Evolutionary conservation across 1,284 basidiomycete genomes (phyloP).

Genomic region (Austropuccinia psidii): DNA sequence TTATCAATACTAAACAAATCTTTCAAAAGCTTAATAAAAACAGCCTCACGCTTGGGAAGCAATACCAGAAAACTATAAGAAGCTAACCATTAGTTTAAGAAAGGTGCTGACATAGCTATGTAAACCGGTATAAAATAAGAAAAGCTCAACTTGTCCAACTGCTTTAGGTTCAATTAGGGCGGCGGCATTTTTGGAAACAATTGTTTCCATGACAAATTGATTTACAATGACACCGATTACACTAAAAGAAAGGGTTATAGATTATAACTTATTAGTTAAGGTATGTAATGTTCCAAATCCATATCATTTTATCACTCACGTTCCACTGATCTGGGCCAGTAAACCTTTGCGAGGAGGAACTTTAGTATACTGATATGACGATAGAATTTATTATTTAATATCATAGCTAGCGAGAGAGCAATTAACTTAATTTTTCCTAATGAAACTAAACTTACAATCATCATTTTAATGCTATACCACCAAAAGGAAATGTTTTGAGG

Average conservation of each 20-base stretch:
- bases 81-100: background rate
- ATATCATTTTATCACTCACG: constrained; percentile 32
- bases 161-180: constrained; percentile 25
- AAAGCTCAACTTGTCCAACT: constrained; percentile 34
- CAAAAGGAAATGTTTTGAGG: background rate
- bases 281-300: too few species aligned
- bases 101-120: background rate
- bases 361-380: constrained; percentile 37
- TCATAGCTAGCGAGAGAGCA: too few species aligned
- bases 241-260: background rate
- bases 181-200: constrained; percentile 17
- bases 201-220: constrained; percentile 36
- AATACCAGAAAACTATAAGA: constrained; percentile 30
- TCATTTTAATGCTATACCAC: constrained; percentile 28
- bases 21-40: too few species aligned
- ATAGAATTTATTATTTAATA: too few species aligned
- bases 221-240: constrained; percentile 32
- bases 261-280: background rate
- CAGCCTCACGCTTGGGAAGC: constrained; percentile 30
- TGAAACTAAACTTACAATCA: constrained; percentile 24
- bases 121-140: background rate
- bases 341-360: constrained; percentile 35
- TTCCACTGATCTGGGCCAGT: constrained; percentile 24
- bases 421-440: background rate
- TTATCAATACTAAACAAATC: too few species aligned